A percentile compares a stretch with the other conserved stretches of the same genome.
Evolutionary conservation across 352 stramenopile species (phyloP).

Genomic region (Phytophthora hybrid): DNA sequence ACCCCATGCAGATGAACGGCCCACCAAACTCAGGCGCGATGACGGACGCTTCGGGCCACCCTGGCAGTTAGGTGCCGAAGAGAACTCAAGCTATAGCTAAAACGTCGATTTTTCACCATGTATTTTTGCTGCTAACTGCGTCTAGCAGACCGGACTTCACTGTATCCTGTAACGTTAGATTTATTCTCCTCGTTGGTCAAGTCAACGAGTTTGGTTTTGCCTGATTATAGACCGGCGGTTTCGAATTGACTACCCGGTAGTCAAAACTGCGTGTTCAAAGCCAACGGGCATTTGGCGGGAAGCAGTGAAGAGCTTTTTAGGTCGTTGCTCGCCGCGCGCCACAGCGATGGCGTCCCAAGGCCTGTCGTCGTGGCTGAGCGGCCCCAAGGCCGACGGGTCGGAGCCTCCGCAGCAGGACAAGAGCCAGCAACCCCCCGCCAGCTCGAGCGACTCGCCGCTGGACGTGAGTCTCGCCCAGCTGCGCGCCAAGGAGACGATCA

Average conservation of each 20-base stretch:
- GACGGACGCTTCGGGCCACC: slow-evolving; percentile 20
- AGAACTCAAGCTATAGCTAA: slow-evolving; percentile 7
- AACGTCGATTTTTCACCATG: slow-evolving; percentile 7
- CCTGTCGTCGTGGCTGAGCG: slow-evolving; percentile 54
- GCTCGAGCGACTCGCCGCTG: slow-evolving; percentile 43
- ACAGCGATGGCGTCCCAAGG: slow-evolving; percentile 39
- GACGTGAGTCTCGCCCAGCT: slow-evolving; percentile 55
- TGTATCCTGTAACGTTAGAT: too few relatives aligned
- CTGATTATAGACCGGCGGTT: not conserved
- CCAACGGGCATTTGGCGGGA: slow-evolving; percentile 29
- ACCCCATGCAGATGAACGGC: slow-evolving; percentile 45
- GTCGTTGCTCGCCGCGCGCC: not conserved
- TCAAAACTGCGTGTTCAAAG: slow-evolving; percentile 11
- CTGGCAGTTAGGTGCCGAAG: slow-evolving; percentile 27
- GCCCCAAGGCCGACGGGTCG: slow-evolving; percentile 10
- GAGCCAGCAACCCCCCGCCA: not conserved
- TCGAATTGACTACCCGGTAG: not conserved
- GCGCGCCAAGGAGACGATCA: slow-evolving; percentile 53
- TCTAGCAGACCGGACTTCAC: not conserved
- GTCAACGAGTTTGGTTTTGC: not conserved
- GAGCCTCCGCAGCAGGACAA: not conserved
- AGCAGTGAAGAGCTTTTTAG: slow-evolving; percentile 13
- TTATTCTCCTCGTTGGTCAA: too few relatives aligned
- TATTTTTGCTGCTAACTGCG: not conserved
- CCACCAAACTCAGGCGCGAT: slow-evolving; percentile 32